Evolutionary conservation across 106 monocot species (phyloP).

Genomic region (Dendrobium catenatum): DNA sequence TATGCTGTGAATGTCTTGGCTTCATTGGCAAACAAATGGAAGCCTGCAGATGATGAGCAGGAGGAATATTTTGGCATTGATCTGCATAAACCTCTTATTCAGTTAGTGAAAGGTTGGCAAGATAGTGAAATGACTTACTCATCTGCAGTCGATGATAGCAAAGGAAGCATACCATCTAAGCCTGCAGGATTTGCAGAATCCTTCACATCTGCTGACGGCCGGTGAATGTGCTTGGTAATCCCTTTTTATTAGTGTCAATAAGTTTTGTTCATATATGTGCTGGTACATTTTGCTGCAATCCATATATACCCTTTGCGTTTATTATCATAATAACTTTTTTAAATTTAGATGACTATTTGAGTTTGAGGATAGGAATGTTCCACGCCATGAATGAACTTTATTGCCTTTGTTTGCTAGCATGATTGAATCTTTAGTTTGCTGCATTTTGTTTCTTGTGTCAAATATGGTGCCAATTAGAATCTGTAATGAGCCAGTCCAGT

Average conservation of each 20-base stretch:
- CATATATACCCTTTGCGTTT: too few relatives aligned
- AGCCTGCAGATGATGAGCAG: constrained; percentile 26
- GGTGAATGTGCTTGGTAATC: constrained; percentile 13
- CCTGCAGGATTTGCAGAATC: constrained; percentile 35
- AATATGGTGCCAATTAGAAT: too few relatives aligned
- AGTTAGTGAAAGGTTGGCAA: constrained; percentile 51
- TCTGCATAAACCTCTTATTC: constrained; percentile 37
- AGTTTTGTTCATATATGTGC: background rate
- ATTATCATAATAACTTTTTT: too few relatives aligned
- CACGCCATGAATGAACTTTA: too few relatives aligned
- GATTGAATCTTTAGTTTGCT: too few relatives aligned
- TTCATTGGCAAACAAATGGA: constrained; percentile 49
- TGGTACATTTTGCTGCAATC: background rate
- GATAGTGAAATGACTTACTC: constrained; percentile 11
- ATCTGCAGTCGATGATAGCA: constrained; percentile 24
- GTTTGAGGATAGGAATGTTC: too few relatives aligned
- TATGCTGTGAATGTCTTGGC: constrained; percentile 41
- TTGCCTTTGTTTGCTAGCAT: too few relatives aligned
- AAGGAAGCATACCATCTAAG: constrained; percentile 39
- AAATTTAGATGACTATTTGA: too few relatives aligned
- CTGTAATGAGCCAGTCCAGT: too few relatives aligned
- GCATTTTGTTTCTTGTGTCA: too few relatives aligned
- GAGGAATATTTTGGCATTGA: constrained; percentile 53
- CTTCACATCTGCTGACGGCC: constrained; percentile 38
- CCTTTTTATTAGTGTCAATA: background rate